phyloP scores from a whole-genome alignment of 345 rosid genomes.

The Pugionium cornutum region DNA sequence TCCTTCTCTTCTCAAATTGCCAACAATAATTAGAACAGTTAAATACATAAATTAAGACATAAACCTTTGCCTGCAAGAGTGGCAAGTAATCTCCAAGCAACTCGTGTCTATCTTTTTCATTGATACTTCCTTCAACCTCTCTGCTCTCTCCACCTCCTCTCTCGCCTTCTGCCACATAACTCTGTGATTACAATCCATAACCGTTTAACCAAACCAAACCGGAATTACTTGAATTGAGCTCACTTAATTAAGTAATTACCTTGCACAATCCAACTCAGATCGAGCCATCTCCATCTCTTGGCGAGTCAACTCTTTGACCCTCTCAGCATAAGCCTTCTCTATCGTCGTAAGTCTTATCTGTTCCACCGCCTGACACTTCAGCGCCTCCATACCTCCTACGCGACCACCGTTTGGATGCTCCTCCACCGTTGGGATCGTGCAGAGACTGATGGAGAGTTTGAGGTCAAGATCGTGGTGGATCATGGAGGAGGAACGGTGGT shows the following conservation, averaged over 20 bases:
- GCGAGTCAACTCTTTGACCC: conserved; percentile 84
- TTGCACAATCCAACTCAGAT: conserved; percentile 79
- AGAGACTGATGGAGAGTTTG: conserved; percentile 80
- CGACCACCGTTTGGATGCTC: conserved; percentile 36
- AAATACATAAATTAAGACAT: conserved; percentile 44
- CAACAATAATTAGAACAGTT: conserved; percentile 34
- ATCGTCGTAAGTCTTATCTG: conserved; percentile 75
- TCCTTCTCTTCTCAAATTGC: too few relatives aligned
- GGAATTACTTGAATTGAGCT: not conserved
- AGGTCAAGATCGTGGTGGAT: conserved; percentile 72
- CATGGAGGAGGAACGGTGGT: conserved; percentile 35
- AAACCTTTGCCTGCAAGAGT: conserved; percentile 92
- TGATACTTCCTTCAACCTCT: conserved; percentile 76
- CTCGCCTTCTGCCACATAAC: conserved; percentile 87
- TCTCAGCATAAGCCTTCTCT: conserved; percentile 92
- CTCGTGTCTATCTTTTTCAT: conserved; percentile 64
- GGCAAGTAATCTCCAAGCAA: conserved; percentile 96
- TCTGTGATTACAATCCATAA: conserved; percentile 29
- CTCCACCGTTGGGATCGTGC: conserved; percentile 46
- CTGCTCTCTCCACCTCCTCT: conserved; percentile 82
- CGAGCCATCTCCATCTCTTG: conserved; percentile 95
- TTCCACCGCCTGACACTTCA: conserved; percentile 96
- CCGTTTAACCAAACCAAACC: conserved; percentile 7
- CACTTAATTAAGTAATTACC: conserved; percentile 15
- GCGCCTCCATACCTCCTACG: conserved; percentile 50